Base-by-base conservation (phyloP, 2,329 filamentous ascomycete species). In the Calycina herbarum region DNA sequence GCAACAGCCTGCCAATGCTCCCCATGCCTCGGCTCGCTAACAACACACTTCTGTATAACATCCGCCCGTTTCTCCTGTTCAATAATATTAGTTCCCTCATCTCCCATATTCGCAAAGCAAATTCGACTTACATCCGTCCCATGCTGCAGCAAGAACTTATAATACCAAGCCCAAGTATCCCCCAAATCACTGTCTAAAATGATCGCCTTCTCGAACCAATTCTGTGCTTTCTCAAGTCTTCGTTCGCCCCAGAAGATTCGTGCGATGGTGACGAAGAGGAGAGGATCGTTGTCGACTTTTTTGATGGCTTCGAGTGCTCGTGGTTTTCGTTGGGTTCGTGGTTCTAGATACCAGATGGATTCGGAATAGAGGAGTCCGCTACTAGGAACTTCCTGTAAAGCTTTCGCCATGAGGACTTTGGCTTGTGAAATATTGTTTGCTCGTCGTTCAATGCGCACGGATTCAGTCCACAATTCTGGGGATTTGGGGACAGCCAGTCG, bases 81-180 rank as follows among this genome's bases (percentile, higher is more conserved):
- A 38, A 24, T 35, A 29, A 62, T 31, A 57, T 70, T 67, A 70
- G 68, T 58, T 27, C 10, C 17, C 27, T 24, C 27, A 8, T 27
- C 10, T 15, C 27, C 20, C 27, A 8, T 57, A 1, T 24, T 24
- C 17, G 17, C 5, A 20, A n/a, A 31, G 27, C 15, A 13, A 27
- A 29, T 5, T 10, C 54, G 64, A 78, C 80, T 74, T 75, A 83
- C 82, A 70, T 93, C 89, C 5, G 93, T 97, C 10, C 95, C 96
- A 79, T 99, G 94, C 82, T 97, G 92, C 71, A 88, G 77, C 70
- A 98, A 76, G 77, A 98, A 99, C 78, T 94, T 94, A 78, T 93
- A 95, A 78, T 97, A 99, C 94, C 94, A 99, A 24, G 93, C 94
- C 96, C 96, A 99, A 11, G 89, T 91, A 80, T 99, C 96, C 61